phyloP scores from a whole-genome alignment of 2,329 filamentous ascomycete species.

The Ascochyta rabiei region DNA sequence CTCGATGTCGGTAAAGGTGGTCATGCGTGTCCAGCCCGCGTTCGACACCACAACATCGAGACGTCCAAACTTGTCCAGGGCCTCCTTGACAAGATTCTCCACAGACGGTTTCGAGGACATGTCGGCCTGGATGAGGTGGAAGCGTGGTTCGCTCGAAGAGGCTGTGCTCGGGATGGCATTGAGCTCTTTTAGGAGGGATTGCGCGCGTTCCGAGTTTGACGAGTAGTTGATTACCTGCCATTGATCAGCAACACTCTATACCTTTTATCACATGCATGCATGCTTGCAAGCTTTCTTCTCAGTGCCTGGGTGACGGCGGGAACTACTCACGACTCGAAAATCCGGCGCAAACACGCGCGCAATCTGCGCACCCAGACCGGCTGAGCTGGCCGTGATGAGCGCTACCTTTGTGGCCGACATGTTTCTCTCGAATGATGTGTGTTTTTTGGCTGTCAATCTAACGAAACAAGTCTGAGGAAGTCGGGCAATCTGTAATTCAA shows the following conservation, averaged over 20 bases:
- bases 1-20: constrained; percentile 63
- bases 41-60: constrained; percentile 56
- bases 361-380: constrained; percentile 56
- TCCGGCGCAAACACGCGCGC: constrained; percentile 55
- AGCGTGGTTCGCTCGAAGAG: constrained; percentile 40
- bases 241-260: neutral
- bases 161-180: constrained; percentile 44
- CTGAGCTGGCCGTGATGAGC: constrained; percentile 57
- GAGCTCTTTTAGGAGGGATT: constrained; percentile 51
- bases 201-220: constrained; percentile 51
- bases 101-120: constrained; percentile 52
- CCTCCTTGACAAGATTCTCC: constrained; percentile 52
- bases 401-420: constrained; percentile 53
- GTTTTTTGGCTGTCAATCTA: neutral
- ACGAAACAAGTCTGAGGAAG: neutral
- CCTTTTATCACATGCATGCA: too few species aligned
- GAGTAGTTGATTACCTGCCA: constrained; percentile 56
- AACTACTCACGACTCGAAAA: constrained; percentile 50
- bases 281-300: too few species aligned
- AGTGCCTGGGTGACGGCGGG: too few species aligned
- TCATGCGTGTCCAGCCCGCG: constrained; percentile 69
- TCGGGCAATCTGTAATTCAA: neutral
- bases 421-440: constrained; percentile 14
- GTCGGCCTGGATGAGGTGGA: constrained; percentile 55
- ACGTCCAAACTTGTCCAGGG: constrained; percentile 53